Base-by-base conservation (phyloP, 306 rosid species). In the Pterocarpus macrocarpus region DNA sequence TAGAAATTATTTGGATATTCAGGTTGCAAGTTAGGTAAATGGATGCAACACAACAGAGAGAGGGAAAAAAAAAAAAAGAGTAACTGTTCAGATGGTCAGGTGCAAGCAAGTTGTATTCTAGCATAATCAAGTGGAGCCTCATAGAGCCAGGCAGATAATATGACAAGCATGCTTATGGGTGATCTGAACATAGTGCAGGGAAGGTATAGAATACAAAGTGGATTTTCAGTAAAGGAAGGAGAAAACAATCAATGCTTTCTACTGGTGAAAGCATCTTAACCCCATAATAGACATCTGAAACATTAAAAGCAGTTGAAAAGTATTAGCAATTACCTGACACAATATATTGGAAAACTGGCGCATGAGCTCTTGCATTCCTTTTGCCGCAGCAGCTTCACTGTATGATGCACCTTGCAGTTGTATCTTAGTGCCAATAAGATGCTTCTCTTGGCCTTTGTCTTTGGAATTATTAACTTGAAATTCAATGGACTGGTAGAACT, bases 341-440 rank as follows among this genome's bases (percentile, higher is more conserved):
- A 92, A 81, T 69, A 94, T 89, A 15, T 85, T 77, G 33, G 88
- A 85, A 73, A 88, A 94, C 30, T 86, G 93, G 64, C 84, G 91
- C 89, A 92, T 92, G 47, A 90, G 85, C 76, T 90, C 94, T 76
- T 85, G 92, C 92, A 85, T 92, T 87, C 89, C 85, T 86, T 87
- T 86, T 56, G 85, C 80, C 67, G 89, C 85, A 77, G 83, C 88
- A 59, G 90, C 88, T 87, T 90, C 92, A 76, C 87, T 86, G 47
- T 67, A 71, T 30, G 90, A 70, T 61, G 80, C 82, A 34, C 89
- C 90, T n/a, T 86, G 89, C 36, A 64, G 73, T 62, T 83, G 89
- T 88, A 79, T 92, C 84, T 82, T 92, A 39, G 85, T 44, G 70
- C 91, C 83, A 8, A 77, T 69, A 62, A 81, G 45, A 80, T 77